Base-by-base conservation (phyloP, 2,329 filamentous ascomycete species). In the Saccharata proteae region DNA sequence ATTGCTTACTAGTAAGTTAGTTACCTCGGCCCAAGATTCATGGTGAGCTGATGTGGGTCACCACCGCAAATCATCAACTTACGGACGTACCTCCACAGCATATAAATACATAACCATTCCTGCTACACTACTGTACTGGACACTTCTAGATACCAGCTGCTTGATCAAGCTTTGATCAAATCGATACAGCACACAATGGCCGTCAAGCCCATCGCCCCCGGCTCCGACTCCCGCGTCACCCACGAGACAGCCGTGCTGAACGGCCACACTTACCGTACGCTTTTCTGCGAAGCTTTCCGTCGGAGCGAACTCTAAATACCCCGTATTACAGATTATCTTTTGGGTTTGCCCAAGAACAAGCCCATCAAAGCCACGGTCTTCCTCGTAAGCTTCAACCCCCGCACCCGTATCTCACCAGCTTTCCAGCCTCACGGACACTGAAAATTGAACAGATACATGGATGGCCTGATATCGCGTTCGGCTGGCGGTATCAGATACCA, bases 401-500 rank as follows among this genome's bases (percentile, higher is more conserved):
- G 11, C 25, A 16, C 9, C 14, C 7, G 8, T 12, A 4, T 10
- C 16, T 3, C 18, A 8, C 4, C 7, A 3, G n/a, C 14, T 10
- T 17, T 11, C 6, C 5, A 27, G 14, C 26, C 14, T 6, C 11
- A 13, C 21, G 28, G 10, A 25, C 21, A 15, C 21, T 2, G 6
- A 13, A 17, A 24, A 14, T 15, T 10, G 16, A 12, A 24, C 32
- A 69, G 65, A 61, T 81, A 48, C 80, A 85, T 55, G 86, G 86
- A 42, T 92, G 77, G 59, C 86, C 86, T 1, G 85, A 93, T 56
- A 58, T 90, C 12, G 72, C 74, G 6, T 75, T 85, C 48, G 84
- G 80, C 49, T 96, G 88, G 88, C 77, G 86, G 39, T 78, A 82
- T 57, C 86, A 94, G 56, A 80, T 94, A 37, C 85, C 86, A 1